Evolutionary conservation across 139 green algal species (phyloP).

Genomic region (Chlamydomonas applanata): DNA sequence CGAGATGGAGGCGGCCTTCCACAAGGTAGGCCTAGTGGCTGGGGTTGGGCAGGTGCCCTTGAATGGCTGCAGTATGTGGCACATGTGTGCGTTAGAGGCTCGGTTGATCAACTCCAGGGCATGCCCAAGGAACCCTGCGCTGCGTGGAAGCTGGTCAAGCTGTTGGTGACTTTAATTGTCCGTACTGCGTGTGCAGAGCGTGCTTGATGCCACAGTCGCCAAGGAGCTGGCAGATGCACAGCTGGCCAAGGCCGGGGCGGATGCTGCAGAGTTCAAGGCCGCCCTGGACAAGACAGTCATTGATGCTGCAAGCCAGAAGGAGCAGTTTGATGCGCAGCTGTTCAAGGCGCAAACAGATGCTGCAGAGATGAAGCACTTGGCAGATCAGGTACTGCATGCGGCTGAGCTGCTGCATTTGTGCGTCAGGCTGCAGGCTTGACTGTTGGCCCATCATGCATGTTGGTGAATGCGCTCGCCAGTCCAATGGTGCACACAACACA

Average conservation of each 20-base stretch:
- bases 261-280: too few species aligned
- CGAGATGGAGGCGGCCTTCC: constrained; percentile 8
- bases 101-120: too few species aligned
- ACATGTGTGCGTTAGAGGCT: background rate
- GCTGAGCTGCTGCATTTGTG: background rate
- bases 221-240: too few species aligned
- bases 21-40: constrained; percentile 18
- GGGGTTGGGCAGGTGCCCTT: background rate
- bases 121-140: background rate
- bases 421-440: too few species aligned
- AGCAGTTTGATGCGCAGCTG: constrained; percentile 13
- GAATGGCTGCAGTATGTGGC: background rate
- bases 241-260: constrained; percentile 11
- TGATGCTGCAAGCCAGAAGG: constrained; percentile 6
- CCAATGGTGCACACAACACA: too few species aligned
- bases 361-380: constrained; percentile 9
- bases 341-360: constrained; percentile 13
- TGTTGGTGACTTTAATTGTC: too few species aligned
- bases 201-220: too few species aligned
- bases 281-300: constrained; percentile 12
- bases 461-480: too few species aligned
- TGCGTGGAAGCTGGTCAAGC: too few species aligned
- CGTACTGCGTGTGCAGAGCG: too few species aligned
- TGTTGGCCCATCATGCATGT: too few species aligned
- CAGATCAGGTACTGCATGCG: constrained; percentile 7